Percentiles rank a stretch among this genome's conserved stretches.
Evolutionary conservation across 2,329 filamentous ascomycete species (phyloP).

Genomic region (Tolypocladium ovalisporum): DNA sequence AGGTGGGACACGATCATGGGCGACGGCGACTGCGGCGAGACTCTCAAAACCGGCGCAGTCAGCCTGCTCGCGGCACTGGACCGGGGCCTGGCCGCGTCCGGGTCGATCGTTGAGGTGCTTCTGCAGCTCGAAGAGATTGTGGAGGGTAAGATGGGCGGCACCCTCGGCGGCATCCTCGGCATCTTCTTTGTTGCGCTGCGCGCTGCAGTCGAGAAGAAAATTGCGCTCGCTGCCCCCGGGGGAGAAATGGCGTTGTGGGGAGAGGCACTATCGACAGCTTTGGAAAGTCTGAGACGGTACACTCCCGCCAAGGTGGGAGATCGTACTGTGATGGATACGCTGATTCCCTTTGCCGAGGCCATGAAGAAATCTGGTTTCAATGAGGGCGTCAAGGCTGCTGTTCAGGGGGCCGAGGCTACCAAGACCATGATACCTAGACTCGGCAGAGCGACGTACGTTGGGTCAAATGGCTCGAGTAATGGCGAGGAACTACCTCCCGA

Average conservation of each 20-base stretch:
- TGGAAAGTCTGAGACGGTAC: conserved; percentile 37
- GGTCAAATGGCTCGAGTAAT: conserved; percentile 38
- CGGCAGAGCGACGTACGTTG: conserved; percentile 59
- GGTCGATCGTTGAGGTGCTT: conserved; percentile 36
- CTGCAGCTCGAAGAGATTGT: conserved; percentile 41
- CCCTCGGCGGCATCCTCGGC: conserved; percentile 40
- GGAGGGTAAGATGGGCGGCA: conserved; percentile 44
- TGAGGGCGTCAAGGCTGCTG: conserved; percentile 46
- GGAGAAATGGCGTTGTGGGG: conserved; percentile 31
- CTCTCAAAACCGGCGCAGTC: conserved; percentile 41
- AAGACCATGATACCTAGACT: conserved; percentile 54
- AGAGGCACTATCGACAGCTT: conserved; percentile 27
- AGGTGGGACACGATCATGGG: conserved; percentile 53
- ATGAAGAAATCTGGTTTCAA: conserved; percentile 39
- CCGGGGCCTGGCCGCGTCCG: conserved; percentile 24
- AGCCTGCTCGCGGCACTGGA: conserved; percentile 36
- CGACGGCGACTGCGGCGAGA: conserved; percentile 57
- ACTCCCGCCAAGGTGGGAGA: conserved; percentile 45
- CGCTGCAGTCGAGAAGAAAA: conserved; percentile 27
- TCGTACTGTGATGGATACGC: conserved; percentile 45
- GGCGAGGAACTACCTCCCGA: conserved; percentile 48
- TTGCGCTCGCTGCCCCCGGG: conserved; percentile 15
- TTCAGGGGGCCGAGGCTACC: conserved; percentile 50
- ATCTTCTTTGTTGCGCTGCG: conserved; percentile 42
- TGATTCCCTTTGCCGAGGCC: conserved; percentile 41